phyloP scores from a whole-genome alignment of 148 eudicot species.

The Spergularia marina region DNA sequence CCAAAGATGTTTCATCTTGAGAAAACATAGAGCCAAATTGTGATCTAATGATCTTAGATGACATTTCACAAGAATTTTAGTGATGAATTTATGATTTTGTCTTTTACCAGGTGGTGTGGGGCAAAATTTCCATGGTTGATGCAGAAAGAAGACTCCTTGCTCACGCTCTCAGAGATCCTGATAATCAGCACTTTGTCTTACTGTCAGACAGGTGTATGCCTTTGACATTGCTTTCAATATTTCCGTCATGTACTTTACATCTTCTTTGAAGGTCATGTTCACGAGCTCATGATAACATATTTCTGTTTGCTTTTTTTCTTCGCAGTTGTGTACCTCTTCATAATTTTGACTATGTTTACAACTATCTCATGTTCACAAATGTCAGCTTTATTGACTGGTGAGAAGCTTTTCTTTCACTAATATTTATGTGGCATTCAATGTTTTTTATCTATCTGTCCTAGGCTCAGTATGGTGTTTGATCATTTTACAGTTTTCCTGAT shows the following conservation, averaged over 20 bases:
- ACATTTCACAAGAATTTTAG: not conserved
- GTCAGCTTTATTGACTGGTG: constrained; percentile 65
- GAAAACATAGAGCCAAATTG: not conserved
- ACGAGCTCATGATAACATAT: constrained; percentile 10
- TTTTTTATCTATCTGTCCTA: not conserved
- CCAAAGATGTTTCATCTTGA: not conserved
- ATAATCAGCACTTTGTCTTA: constrained; percentile 62
- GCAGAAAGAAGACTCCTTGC: constrained; percentile 66
- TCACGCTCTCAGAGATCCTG: constrained; percentile 55
- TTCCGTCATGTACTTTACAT: constrained; percentile 5
- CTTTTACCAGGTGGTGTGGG: constrained; percentile 49
- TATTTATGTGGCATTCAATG: not conserved
- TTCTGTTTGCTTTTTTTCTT: constrained; percentile 1
- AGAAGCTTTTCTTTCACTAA: constrained; percentile 20
- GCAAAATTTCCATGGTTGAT: constrained; percentile 69
- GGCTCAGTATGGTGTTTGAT: not conserved
- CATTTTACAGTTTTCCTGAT: not conserved
- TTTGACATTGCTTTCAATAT: constrained; percentile 11
- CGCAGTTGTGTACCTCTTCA: constrained; percentile 66
- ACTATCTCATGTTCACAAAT: constrained; percentile 57
- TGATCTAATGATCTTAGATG: not conserved
- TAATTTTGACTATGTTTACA: constrained; percentile 60
- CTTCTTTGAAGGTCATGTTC: not conserved
- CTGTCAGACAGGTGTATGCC: constrained; percentile 51
- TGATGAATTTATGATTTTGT: constrained; percentile 7